Evolutionary conservation across 768 basidiomycete species (phyloP).

Genomic region (Rhizopogon vulgaris): DNA sequence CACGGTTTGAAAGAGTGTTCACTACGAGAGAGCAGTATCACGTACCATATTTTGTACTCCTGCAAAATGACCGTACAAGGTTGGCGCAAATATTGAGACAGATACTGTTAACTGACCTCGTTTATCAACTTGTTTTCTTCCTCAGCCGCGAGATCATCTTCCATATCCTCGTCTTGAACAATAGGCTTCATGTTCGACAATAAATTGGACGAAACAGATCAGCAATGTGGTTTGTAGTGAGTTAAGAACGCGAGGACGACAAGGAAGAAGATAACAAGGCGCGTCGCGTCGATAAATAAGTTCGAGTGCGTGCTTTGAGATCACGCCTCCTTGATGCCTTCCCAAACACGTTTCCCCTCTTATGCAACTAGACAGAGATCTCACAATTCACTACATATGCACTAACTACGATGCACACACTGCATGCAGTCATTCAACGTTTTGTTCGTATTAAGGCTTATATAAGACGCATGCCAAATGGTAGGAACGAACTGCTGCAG

Average conservation of each 20-base stretch:
- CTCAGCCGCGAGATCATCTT: slow-evolving; percentile 76
- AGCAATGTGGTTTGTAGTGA: background rate
- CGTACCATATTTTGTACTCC: slow-evolving; percentile 85
- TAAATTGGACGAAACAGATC: background rate
- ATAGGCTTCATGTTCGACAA: slow-evolving; percentile 37
- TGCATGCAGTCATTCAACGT: background rate
- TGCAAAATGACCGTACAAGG: slow-evolving; percentile 21
- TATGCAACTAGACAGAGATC: no score
- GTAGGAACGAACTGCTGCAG: background rate
- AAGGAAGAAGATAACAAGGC: slow-evolving; percentile 7
- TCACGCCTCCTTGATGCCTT: background rate
- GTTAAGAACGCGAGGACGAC: background rate
- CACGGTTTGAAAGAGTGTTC: background rate
- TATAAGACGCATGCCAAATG: background rate
- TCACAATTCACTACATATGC: no score
- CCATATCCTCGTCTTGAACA: slow-evolving; percentile 54
- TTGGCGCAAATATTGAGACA: slow-evolving; percentile 7
- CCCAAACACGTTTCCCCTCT: background rate
- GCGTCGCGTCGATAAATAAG: slow-evolving; percentile 18
- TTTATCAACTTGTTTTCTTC: slow-evolving; percentile 87
- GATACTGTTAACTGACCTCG: slow-evolving; percentile 45
- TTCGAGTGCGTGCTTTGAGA: background rate
- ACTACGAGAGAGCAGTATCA: background rate
- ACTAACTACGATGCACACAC: background rate
- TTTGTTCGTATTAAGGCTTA: background rate